Conservation (phyloP, 768 basidiomycete genomes). For the Suillus placidus region DNA sequence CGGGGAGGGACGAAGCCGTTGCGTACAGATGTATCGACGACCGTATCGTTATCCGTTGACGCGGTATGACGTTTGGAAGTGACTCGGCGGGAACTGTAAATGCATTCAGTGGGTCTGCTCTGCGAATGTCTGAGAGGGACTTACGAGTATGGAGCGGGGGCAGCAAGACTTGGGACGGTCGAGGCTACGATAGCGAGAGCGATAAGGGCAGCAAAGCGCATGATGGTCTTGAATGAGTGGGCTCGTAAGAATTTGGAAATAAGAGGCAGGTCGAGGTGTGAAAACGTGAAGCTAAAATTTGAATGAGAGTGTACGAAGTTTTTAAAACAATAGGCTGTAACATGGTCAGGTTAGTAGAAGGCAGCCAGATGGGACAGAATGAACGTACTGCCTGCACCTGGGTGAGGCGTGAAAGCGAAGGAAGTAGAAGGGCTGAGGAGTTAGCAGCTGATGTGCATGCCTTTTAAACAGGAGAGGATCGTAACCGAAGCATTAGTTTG, state of each 20-base stretch:
- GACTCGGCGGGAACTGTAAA: not conserved
- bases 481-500: not conserved
- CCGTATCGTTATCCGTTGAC: not conserved
- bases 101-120: not conserved
- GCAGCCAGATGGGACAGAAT: too few species aligned
- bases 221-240: not conserved
- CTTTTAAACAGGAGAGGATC: not conserved
- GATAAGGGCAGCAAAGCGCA: not conserved
- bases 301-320: conserved; percentile 1
- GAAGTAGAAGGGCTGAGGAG: not conserved
- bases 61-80: not conserved
- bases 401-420: conserved; percentile 1
- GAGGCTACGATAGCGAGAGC: conserved; percentile 1
- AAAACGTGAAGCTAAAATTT: not conserved
- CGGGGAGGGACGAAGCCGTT: not conserved
- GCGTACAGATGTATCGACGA: not conserved
- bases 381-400: conserved; percentile 6
- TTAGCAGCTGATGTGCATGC: not conserved
- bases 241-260: not conserved
- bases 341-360: not conserved
- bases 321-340: not conserved
- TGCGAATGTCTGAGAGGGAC: not conserved
- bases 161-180: not conserved
- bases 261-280: not conserved
- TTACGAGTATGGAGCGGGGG: not conserved